Evolutionary conservation across 169 alveolate species (phyloP).

Genomic region (Blepharisma undulans): DNA sequence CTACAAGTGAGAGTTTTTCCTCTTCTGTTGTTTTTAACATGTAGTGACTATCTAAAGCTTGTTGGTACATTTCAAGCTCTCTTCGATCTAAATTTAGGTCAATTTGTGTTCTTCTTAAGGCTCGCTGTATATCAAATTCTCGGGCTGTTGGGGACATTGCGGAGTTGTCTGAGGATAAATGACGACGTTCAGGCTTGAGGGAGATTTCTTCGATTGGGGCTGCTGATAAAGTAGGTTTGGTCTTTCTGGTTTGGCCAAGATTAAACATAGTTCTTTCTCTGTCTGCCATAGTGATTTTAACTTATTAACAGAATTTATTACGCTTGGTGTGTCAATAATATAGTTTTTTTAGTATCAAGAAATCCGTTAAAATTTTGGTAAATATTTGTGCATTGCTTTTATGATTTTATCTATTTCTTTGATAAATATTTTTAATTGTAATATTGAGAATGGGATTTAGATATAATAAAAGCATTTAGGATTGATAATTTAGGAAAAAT

Average conservation of each 20-base stretch:
- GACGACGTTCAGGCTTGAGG: background rate
- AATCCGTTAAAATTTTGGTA: background rate
- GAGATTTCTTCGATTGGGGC: background rate
- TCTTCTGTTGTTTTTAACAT: background rate
- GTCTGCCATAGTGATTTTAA: background rate
- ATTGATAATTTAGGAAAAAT: background rate
- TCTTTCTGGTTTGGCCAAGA: background rate
- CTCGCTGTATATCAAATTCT: background rate
- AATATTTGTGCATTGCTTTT: background rate
- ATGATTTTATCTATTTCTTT: no score
- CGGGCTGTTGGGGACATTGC: background rate
- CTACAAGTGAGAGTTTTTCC: background rate
- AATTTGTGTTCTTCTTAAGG: background rate
- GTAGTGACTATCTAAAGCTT: background rate
- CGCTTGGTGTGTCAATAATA: background rate
- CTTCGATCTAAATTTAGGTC: background rate
- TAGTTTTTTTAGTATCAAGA: no score
- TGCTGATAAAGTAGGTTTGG: background rate
- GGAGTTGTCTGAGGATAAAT: background rate
- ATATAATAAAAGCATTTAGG: no score
- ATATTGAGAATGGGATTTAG: no score
- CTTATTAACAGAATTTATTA: background rate
- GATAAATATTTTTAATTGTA: no score
- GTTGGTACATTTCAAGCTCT: background rate
- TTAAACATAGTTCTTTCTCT: background rate